These are phyloP conservation scores for Fusarium pseudograminearum DNA, from an alignment of 2,329 filamentous ascomycete genomes.

Conservation along the genomic window DNA sequence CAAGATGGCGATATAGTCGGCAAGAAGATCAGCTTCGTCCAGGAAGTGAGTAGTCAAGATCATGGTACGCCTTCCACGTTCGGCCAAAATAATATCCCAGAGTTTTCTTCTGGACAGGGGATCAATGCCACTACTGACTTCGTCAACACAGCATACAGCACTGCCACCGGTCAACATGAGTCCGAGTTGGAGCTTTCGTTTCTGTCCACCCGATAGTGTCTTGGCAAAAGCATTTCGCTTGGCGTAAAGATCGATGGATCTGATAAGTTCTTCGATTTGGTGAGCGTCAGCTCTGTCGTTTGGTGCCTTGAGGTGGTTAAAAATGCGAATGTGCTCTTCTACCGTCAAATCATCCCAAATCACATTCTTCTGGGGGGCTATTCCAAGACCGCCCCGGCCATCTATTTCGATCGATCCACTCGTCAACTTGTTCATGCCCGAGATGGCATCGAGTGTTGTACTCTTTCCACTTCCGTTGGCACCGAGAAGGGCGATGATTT, in stretches of 20 bases:
- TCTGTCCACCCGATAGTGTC: constrained; percentile 90
- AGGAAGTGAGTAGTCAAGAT: constrained; percentile 93
- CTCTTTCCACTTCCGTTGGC: constrained; percentile 93
- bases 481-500: constrained; percentile 87
- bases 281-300: constrained; percentile 65
- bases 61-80: constrained; percentile 84
- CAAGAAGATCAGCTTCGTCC: constrained; percentile 90
- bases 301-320: constrained; percentile 82
- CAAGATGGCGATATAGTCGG: constrained; percentile 88
- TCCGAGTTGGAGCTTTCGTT: constrained; percentile 89
- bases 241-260: constrained; percentile 77
- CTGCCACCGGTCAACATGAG: constrained; percentile 96
- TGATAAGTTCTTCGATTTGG: constrained; percentile 73
- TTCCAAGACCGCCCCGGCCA: constrained; percentile 81
- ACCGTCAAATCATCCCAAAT: constrained; percentile 92
- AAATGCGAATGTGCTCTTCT: constrained; percentile 84
- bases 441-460: constrained; percentile 88
- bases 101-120: constrained; percentile 88
- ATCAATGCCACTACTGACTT: constrained; percentile 89
- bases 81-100: constrained; percentile 91
- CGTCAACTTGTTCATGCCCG: constrained; percentile 82
- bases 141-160: constrained; percentile 89
- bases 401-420: constrained; percentile 82
- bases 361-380: constrained; percentile 94
- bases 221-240: constrained; percentile 79